A percentile compares a stretch with the other conserved stretches of the same genome.
Conservation (phyloP, 108 stramenopile species). For the Nitzschia putrida region DNA sequence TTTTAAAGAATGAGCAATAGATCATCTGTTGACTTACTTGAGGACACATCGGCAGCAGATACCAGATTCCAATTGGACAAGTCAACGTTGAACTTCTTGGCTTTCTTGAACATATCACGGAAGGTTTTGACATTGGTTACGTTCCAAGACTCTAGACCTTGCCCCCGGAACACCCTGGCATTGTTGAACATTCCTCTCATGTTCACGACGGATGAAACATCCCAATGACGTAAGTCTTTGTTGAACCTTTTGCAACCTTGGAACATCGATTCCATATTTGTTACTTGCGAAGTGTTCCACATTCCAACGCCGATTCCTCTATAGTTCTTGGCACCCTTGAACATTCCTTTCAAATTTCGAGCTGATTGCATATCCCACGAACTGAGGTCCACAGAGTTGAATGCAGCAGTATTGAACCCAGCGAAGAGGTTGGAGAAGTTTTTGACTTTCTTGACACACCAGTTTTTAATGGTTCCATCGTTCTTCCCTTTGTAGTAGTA, state of each 20-base stretch:
- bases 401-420: neutral
- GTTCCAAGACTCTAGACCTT: neutral
- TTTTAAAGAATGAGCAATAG: no score
- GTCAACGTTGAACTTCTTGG: slow-evolving; percentile 34
- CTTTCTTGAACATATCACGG: slow-evolving; percentile 38
- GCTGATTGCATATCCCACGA: slow-evolving; percentile 39
- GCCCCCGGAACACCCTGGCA: slow-evolving; percentile 21
- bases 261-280: slow-evolving; percentile 42
- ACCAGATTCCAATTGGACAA: slow-evolving; percentile 28
- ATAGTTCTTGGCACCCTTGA: slow-evolving; percentile 8
- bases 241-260: slow-evolving; percentile 6
- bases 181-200: slow-evolving; percentile 22
- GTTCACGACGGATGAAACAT: slow-evolving; percentile 17
- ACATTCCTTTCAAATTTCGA: neutral
- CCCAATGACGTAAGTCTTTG: neutral
- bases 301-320: slow-evolving; percentile 8
- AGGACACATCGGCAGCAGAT: neutral
- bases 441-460: slow-evolving; percentile 40
- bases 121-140: neutral
- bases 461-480: slow-evolving; percentile 32
- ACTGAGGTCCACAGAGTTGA: slow-evolving; percentile 8
- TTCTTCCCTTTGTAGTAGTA: neutral
- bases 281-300: slow-evolving; percentile 37
- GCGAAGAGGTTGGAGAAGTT: slow-evolving; percentile 29
- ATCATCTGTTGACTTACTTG: neutral